A percentile compares a stretch with the other conserved stretches of the same genome.
Conservation (phyloP, 768 basidiomycete species). For the Mycena alexandri region DNA sequence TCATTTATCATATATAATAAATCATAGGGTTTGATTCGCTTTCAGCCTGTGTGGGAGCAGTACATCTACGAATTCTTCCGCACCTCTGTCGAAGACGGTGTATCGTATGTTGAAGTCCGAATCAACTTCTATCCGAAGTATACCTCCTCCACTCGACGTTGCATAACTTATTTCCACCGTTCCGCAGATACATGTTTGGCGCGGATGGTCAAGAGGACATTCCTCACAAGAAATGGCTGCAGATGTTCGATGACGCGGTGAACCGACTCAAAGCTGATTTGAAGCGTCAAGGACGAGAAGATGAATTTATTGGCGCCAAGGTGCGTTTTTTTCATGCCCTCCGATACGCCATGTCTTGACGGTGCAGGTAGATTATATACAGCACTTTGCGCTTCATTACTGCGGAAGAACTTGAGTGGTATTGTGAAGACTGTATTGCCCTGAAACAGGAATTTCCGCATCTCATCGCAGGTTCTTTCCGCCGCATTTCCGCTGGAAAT, state of each 20-base stretch:
- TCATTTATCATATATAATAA: slow-evolving; percentile 7
- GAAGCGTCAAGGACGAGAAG: slow-evolving; percentile 62
- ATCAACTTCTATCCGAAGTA: slow-evolving; percentile 75
- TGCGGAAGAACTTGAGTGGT: slow-evolving; percentile 70
- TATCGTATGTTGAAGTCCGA: slow-evolving; percentile 78
- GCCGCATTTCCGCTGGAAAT: neutral
- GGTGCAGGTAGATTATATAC: slow-evolving; percentile 72
- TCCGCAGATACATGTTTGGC: slow-evolving; percentile 65
- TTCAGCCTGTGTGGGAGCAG: slow-evolving; percentile 67
- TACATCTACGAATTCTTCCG: slow-evolving; percentile 75
- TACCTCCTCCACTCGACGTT: neutral
- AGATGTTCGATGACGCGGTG: slow-evolving; percentile 64
- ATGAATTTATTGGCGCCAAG: slow-evolving; percentile 76
- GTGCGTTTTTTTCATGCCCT: slow-evolving; percentile 48
- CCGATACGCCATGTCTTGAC: neutral
- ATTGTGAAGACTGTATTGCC: slow-evolving; percentile 79
- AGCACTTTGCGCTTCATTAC: slow-evolving; percentile 69
- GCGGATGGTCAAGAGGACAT: slow-evolving; percentile 69
- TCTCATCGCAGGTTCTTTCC: slow-evolving; percentile 70
- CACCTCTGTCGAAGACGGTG: slow-evolving; percentile 75
- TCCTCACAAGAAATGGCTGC: slow-evolving; percentile 70
- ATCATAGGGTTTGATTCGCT: slow-evolving; percentile 59
- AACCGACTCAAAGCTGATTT: slow-evolving; percentile 67
- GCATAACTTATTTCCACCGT: slow-evolving; percentile 10
- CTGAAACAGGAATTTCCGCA: slow-evolving; percentile 83